phyloP scores from a whole-genome alignment of 2,329 filamentous ascomycete species.

The Orbilia oligospora region DNA sequence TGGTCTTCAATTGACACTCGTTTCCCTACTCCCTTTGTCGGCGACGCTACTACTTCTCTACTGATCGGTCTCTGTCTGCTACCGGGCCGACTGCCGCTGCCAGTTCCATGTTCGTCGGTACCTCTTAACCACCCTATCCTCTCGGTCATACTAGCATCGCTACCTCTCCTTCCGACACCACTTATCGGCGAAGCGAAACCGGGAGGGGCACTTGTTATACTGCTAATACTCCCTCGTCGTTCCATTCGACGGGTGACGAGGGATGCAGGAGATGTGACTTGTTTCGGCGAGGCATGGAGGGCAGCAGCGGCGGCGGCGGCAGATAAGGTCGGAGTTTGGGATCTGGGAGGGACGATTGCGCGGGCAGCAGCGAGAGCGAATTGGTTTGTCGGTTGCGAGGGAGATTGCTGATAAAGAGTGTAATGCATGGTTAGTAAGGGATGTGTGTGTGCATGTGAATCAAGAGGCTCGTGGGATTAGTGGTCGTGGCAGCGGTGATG shows the following conservation, averaged over 20 bases:
- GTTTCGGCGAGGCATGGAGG: conserved; percentile 60
- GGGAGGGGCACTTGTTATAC: conserved; percentile 41
- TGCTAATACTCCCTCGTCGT: conserved; percentile 47
- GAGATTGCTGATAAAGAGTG: conserved; percentile 39
- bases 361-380: conserved; percentile 60
- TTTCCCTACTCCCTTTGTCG: conserved; percentile 25
- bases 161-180: conserved; percentile 33
- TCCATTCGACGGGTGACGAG: conserved; percentile 59
- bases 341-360: conserved; percentile 43
- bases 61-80: conserved; percentile 45
- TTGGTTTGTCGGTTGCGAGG: conserved; percentile 50
- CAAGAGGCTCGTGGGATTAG: too few species aligned
- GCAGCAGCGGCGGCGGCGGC: conserved; percentile 53
- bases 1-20: conserved; percentile 24
- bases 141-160: conserved; percentile 56
- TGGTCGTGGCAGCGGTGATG: neutral
- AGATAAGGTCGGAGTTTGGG: conserved; percentile 56
- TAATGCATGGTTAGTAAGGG: conserved; percentile 48
- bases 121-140: conserved; percentile 57
- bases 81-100: conserved; percentile 28
- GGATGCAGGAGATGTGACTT: conserved; percentile 53
- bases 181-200: conserved; percentile 25
- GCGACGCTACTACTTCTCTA: conserved; percentile 32
- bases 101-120: conserved; percentile 11
- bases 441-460: too few species aligned